Base-by-base conservation (phyloP, 2,329 filamentous ascomycete species). In the Hymenoscyphus linearis region DNA sequence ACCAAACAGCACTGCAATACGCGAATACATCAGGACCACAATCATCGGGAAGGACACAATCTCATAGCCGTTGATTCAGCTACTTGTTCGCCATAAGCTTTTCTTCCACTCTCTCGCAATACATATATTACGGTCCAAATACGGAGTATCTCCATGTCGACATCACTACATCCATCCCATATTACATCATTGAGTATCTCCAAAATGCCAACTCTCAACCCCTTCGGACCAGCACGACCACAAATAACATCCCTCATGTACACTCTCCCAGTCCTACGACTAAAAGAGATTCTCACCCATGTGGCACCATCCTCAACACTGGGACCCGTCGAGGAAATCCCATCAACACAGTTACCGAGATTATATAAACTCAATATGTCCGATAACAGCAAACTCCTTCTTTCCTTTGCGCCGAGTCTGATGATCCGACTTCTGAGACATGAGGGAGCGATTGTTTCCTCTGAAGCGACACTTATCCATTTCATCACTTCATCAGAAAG, bases 361-460 rank as follows among this genome's bases (percentile, higher is more conserved):
- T 63, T 73, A 25, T 73, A 71, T 53, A 62, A 58, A 16, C 65
- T 73, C 59, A 69, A 60, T 54, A 71, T 73, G 70, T 72, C 69
- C 7, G 66, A 71, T 57, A 64, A 66, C 35, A 60, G 62, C 37
- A 66, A 69, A 35, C 63, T 73, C 6, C 60, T 73, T 12, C 64
- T 72, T 10, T 68, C 69, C 2, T 68, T 69, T 40, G 67, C 69
- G 4, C 71, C 71, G 55, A 69, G 64, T 55, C 62, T 69, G 14
- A 57, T 66, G 12, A 64, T 70, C 1, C 65, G 70, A n/a, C 56
- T 73, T 18, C 62, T 73, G 34, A 63, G 72, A 57, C 69, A 72
- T 54, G 72, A 73, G 60, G 59, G 65, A 22, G 66, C 66, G 1
- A 61, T 73, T 16, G 60, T 72, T 34, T 66, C 65, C 25, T 69